phyloP scores from a whole-genome alignment of 1,139 yeast genomes.

The Nakaseomyces uthaithaninus region DNA sequence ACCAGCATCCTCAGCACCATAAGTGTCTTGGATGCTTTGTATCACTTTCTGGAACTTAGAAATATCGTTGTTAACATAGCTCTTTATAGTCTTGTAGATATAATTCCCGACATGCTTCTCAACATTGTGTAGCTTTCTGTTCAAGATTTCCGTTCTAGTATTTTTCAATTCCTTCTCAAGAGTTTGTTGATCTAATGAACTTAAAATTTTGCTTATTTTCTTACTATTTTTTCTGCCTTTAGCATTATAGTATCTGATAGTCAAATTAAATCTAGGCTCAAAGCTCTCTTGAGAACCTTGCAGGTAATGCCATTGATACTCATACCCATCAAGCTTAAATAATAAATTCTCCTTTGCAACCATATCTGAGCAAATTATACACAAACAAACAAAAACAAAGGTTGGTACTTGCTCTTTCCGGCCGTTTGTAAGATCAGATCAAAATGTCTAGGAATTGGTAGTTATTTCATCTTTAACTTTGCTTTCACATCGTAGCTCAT shows the following conservation, averaged over 20 bases:
- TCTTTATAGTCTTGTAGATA: slow-evolving; percentile 20
- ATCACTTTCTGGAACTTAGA: slow-evolving; percentile 7
- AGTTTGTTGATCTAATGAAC: slow-evolving; percentile 34
- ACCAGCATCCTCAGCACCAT: slow-evolving; percentile 9
- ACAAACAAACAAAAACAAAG: too few relatives aligned
- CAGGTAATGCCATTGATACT: slow-evolving; percentile 30
- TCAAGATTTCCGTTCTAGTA: slow-evolving; percentile 41
- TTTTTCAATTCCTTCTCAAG: slow-evolving; percentile 40
- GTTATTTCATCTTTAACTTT: not conserved
- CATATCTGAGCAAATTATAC: too few relatives aligned
- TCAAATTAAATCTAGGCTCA: slow-evolving; percentile 47
- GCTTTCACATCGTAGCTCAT: not conserved
- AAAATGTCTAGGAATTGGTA: not conserved
- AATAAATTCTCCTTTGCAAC: slow-evolving; percentile 30
- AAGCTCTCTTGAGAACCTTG: slow-evolving; percentile 25
- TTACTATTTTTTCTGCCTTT: slow-evolving; percentile 38
- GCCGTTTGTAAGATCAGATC: not conserved
- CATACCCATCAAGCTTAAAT: slow-evolving; percentile 33
- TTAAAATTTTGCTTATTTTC: slow-evolving; percentile 35
- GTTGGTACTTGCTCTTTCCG: too few relatives aligned
- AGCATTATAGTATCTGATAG: slow-evolving; percentile 43
- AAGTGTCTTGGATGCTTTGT: slow-evolving; percentile 14
- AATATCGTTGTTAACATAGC: slow-evolving; percentile 11
- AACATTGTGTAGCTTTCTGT: slow-evolving; percentile 45
- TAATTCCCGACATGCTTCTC: slow-evolving; percentile 30